Percentiles rank a stretch among this genome's conserved stretches.
phyloP scores from a whole-genome alignment of 1,284 basidiomycete genomes.

The Butyriboletus appendiculatus region DNA sequence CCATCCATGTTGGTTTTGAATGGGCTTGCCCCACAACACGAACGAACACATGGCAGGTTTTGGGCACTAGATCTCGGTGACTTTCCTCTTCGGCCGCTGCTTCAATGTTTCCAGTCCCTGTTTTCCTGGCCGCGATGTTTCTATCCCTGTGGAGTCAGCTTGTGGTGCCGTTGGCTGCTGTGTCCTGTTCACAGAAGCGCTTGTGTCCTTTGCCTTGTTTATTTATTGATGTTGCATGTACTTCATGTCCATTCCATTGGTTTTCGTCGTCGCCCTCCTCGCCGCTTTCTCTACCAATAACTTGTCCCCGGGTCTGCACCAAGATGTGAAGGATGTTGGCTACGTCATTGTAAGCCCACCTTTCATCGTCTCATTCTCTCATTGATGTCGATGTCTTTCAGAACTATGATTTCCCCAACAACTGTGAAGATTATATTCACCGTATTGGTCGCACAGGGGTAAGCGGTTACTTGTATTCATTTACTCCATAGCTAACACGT shows the following conservation, averaged over 20 bases:
- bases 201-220: conserved; percentile 46
- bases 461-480: conserved; percentile 26
- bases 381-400: conserved; percentile 39
- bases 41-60: conserved; percentile 27
- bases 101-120: conserved; percentile 22
- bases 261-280: conserved; percentile 34
- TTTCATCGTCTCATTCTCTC: conserved; percentile 7
- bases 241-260: conserved; percentile 39
- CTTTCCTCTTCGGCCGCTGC: conserved; percentile 26
- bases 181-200: conserved; percentile 51
- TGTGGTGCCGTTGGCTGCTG: conserved; percentile 21
- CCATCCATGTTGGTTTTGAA: conserved; percentile 24
- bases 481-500: conserved; percentile 1
- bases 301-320: conserved; percentile 34
- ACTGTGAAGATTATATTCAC: conserved; percentile 94
- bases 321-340: conserved; percentile 95
- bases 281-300: conserved; percentile 36
- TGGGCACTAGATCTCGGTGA: conserved; percentile 26
- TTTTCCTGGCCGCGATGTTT: conserved; percentile 28
- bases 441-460: conserved; percentile 91
- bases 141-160: conserved; percentile 23
- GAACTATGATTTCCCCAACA: conserved; percentile 98
- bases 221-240: conserved; percentile 57
- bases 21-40: conserved; percentile 19
- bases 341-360: conserved; percentile 79